phyloP scores from a whole-genome alignment of 1,284 basidiomycete species.

The Leccinum fallax region DNA sequence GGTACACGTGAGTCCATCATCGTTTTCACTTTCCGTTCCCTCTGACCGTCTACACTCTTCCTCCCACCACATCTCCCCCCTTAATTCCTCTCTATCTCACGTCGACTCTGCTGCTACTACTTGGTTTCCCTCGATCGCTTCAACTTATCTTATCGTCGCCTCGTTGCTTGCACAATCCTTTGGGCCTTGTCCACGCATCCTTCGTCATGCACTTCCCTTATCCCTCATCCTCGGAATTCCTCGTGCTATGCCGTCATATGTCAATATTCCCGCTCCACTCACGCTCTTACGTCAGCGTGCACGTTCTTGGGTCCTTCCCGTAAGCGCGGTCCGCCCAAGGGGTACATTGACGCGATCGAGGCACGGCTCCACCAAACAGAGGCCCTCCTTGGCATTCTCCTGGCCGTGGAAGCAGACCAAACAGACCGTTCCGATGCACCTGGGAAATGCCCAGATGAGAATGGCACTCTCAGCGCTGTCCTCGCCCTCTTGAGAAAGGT shows the following conservation, averaged over 20 bases:
- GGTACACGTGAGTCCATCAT: constrained; percentile 56
- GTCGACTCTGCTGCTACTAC: neutral
- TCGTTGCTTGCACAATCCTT: neutral
- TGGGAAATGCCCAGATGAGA: constrained; percentile 18
- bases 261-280: neutral
- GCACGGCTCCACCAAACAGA: constrained; percentile 86
- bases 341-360: constrained; percentile 90
- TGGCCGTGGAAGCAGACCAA: constrained; percentile 66
- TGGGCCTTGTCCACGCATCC: neutral
- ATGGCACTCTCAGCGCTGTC: constrained; percentile 19
- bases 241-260: neutral
- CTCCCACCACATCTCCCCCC: neutral
- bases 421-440: constrained; percentile 50
- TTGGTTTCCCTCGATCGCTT: neutral
- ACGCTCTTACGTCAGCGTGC: constrained; percentile 43
- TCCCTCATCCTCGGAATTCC: neutral
- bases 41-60: neutral
- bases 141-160: neutral
- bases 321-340: constrained; percentile 84
- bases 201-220: neutral
- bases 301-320: constrained; percentile 82
- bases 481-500: constrained; percentile 33
- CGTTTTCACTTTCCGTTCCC: constrained; percentile 16
- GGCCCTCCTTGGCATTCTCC: constrained; percentile 77
- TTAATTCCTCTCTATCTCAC: neutral